Percentiles rank a stretch among this genome's conserved stretches.
phyloP scores from a whole-genome alignment of 2,329 filamentous ascomycete genomes.

The Colletotrichum orbiculare region DNA sequence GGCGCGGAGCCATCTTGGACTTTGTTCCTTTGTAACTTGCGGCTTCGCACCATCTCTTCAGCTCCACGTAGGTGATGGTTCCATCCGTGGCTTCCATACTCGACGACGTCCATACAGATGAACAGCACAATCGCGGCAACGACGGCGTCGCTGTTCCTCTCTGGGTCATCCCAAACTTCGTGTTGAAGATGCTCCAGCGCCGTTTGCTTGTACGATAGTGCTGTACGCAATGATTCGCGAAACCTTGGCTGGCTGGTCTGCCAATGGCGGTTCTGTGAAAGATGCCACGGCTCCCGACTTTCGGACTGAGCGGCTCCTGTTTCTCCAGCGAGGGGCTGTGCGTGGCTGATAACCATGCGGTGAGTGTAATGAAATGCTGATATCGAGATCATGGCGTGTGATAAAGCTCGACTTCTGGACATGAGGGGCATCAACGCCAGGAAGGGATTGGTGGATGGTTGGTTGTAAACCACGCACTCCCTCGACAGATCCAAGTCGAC shows the following conservation, averaged over 20 bases:
- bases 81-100: constrained; percentile 31
- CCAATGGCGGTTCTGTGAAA: constrained; percentile 9
- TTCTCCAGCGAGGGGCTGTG: background rate
- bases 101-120: constrained; percentile 31
- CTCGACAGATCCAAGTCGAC: constrained; percentile 30
- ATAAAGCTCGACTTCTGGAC: constrained; percentile 16
- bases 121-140: constrained; percentile 29
- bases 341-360: constrained; percentile 20
- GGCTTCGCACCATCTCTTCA: constrained; percentile 15
- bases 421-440: constrained; percentile 30
- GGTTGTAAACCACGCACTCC: constrained; percentile 31
- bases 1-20: background rate
- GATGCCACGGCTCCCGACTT: constrained; percentile 1
- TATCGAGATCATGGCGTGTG: constrained; percentile 23
- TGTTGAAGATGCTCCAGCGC: constrained; percentile 10
- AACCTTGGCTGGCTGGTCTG: constrained; percentile 7
- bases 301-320: too few relatives aligned
- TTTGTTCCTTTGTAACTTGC: background rate
- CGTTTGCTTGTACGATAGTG: constrained; percentile 24
- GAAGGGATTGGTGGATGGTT: constrained; percentile 28
- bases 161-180: constrained; percentile 8
- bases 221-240: constrained; percentile 11
- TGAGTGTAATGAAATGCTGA: constrained; percentile 32
- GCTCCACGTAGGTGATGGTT: constrained; percentile 26
- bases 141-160: constrained; percentile 19